phyloP scores from a whole-genome alignment of 1,139 yeast genomes.

The Taphrina sp. region DNA sequence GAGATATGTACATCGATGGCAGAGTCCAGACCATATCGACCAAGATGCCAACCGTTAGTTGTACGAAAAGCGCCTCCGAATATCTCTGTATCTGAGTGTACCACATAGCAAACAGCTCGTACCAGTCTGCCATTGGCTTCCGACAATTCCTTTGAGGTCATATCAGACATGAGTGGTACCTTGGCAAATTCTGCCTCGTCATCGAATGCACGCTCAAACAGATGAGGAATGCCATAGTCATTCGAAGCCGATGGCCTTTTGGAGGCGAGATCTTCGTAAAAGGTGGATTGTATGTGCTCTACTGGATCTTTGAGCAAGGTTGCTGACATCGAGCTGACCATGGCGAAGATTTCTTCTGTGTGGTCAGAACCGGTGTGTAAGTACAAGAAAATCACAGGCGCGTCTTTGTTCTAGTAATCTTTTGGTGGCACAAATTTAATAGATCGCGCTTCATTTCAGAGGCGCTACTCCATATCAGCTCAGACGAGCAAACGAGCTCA shows the following conservation, averaged over 20 bases:
- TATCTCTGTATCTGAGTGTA: slow-evolving; percentile 24
- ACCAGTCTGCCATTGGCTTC: slow-evolving; percentile 8
- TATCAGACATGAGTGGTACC: background rate
- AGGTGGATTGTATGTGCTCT: slow-evolving; percentile 2
- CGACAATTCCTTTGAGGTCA: background rate
- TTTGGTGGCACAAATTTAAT: too few relatives aligned
- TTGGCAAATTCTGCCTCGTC: slow-evolving; percentile 19
- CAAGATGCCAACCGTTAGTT: slow-evolving; percentile 23
- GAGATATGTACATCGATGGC: background rate
- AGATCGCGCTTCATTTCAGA: too few relatives aligned
- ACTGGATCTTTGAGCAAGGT: slow-evolving; percentile 9
- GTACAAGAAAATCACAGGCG: too few relatives aligned
- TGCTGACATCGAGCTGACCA: slow-evolving; percentile 27
- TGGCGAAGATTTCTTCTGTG: too few relatives aligned
- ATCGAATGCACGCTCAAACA: slow-evolving; percentile 21
- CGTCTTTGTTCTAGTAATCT: too few relatives aligned
- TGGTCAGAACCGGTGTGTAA: too few relatives aligned
- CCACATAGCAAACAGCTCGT: slow-evolving; percentile 17
- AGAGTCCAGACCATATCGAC: slow-evolving; percentile 26
- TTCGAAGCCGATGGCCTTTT: slow-evolving; percentile 7
- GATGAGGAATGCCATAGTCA: slow-evolving; percentile 27
- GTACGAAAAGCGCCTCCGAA: slow-evolving; percentile 23
- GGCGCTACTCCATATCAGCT: too few relatives aligned
- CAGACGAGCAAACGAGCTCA: too few relatives aligned
- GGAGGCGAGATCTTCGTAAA: slow-evolving; percentile 6